These are phyloP conservation scores for Ceratocystis smalleyi DNA, from an alignment of 2,329 filamentous ascomycete species.

Conservation along the genomic window DNA sequence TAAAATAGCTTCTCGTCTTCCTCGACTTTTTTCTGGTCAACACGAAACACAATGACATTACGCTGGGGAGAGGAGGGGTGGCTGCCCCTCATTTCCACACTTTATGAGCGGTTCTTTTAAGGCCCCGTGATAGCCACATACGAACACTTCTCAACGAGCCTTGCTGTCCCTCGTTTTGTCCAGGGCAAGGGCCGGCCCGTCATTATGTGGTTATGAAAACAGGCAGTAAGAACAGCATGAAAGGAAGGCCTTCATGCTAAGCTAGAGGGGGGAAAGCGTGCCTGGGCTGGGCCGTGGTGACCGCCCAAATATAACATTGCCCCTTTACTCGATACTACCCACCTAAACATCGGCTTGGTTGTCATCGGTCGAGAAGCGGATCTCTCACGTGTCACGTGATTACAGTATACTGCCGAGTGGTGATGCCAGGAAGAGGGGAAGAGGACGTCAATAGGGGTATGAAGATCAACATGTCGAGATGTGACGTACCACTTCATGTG, in stretches of 20 bases:
- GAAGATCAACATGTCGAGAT: background rate
- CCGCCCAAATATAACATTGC: background rate
- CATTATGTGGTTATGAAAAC: background rate
- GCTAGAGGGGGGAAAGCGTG: background rate
- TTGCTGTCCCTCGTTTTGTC: background rate
- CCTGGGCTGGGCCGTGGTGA: background rate
- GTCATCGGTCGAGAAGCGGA: no score
- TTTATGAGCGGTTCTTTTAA: background rate
- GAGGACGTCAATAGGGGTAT: background rate
- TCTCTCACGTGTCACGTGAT: no score
- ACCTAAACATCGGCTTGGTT: background rate
- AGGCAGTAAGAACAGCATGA: background rate
- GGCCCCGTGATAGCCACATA: background rate
- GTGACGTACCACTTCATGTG: slow-evolving; percentile 1
- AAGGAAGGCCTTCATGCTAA: background rate
- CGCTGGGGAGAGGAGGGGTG: no score
- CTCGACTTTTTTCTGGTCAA: no score
- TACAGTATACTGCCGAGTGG: no score
- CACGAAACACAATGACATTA: no score
- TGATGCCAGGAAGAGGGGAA: background rate
- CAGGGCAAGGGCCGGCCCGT: background rate
- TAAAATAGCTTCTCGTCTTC: no score
- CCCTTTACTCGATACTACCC: background rate
- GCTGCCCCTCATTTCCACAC: no score
- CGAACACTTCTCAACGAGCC: background rate